Evolutionary conservation across 2,329 filamentous ascomycete genomes (phyloP).

Genomic region (Aureobasidium leucospermi): DNA sequence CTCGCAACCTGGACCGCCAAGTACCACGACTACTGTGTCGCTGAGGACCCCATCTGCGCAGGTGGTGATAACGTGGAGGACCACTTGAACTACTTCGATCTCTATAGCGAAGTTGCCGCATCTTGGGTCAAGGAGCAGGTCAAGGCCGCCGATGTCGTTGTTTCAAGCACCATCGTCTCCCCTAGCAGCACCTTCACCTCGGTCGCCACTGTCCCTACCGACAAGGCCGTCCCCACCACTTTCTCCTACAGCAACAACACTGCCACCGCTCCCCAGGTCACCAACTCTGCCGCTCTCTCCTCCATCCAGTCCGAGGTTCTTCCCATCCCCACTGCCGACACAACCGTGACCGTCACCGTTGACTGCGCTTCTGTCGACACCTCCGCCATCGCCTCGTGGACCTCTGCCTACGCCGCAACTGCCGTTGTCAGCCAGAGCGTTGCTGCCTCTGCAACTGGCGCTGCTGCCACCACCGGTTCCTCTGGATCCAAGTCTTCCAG

Average conservation of each 20-base stretch:
- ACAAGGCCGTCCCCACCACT: slow-evolving; percentile 10
- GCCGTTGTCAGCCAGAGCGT: slow-evolving; percentile 8
- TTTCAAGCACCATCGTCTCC: slow-evolving; percentile 15
- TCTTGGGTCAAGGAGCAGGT: slow-evolving; percentile 24
- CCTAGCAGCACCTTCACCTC: slow-evolving; percentile 16
- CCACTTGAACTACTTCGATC: slow-evolving; percentile 34
- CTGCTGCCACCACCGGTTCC: background rate
- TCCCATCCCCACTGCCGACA: background rate
- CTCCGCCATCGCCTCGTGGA: background rate
- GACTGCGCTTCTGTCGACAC: slow-evolving; percentile 5
- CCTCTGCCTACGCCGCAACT: slow-evolving; percentile 11
- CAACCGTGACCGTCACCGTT: background rate
- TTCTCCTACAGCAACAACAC: slow-evolving; percentile 11
- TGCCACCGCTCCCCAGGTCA: background rate
- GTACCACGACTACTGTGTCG: slow-evolving; percentile 32
- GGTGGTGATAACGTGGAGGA: slow-evolving; percentile 26
- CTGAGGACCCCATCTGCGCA: slow-evolving; percentile 35
- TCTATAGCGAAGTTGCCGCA: slow-evolving; percentile 23
- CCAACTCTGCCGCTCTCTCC: background rate
- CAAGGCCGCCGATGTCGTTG: slow-evolving; percentile 10
- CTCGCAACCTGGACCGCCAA: slow-evolving; percentile 21
- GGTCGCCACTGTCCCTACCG: background rate
- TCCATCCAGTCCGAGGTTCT: background rate
- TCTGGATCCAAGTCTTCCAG: slow-evolving; percentile 12
- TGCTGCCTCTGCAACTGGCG: background rate